These are phyloP conservation scores for Phlebiopsis flavidoalba DNA, from an alignment of 768 basidiomycete species.

Conservation along the genomic window DNA sequence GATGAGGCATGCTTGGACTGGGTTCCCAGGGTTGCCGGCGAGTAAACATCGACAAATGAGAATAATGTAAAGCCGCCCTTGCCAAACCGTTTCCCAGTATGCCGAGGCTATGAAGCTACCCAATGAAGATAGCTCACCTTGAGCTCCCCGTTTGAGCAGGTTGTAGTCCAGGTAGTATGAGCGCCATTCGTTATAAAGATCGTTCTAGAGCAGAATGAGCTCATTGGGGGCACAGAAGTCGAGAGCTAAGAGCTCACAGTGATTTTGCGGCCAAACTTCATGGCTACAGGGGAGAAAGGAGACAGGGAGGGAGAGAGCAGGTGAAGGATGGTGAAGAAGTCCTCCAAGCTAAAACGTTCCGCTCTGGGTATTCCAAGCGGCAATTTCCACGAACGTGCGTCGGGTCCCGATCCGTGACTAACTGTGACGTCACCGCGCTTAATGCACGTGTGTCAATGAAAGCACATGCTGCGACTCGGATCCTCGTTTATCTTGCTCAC, in stretches of 20 bases:
- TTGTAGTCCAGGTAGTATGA: slow-evolving; percentile 91
- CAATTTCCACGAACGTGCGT: slow-evolving; percentile 15
- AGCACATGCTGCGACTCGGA: no score
- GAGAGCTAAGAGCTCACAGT: slow-evolving; percentile 36
- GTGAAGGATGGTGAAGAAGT: not conserved
- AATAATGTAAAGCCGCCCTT: no score
- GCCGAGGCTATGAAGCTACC: no score
- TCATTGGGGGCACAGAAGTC: not conserved
- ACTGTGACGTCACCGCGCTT: slow-evolving; percentile 6
- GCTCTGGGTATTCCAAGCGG: not conserved
- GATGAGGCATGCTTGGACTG: no score
- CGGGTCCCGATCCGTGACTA: not conserved
- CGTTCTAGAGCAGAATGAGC: slow-evolving; percentile 43
- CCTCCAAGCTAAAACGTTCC: not conserved
- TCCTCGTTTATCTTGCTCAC: no score
- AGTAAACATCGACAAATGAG: no score
- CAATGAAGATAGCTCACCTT: slow-evolving; percentile 45
- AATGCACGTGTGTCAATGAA: not conserved
- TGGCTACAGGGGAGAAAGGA: not conserved
- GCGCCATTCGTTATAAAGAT: slow-evolving; percentile 87
- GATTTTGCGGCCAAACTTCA: slow-evolving; percentile 85
- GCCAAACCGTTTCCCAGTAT: no score
- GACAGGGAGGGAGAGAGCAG: not conserved
- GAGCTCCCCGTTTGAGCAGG: slow-evolving; percentile 80
- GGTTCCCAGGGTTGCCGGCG: no score